phyloP scores from a whole-genome alignment of 148 eudicot species.

The Fagopyrum homotropicum region DNA sequence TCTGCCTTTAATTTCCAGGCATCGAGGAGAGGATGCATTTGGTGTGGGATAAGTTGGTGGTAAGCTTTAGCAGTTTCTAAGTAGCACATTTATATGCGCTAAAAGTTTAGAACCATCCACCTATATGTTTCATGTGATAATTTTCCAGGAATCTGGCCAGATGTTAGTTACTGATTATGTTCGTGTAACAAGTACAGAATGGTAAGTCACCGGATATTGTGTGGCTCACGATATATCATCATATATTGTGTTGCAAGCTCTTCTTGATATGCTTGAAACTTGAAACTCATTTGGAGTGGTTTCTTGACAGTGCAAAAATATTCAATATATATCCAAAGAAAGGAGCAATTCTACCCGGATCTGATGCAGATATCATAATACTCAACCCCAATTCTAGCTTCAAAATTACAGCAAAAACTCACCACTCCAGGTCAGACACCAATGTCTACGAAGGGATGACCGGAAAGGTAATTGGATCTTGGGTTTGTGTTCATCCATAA shows the following conservation, averaged over 20 bases:
- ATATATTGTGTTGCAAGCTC: neutral
- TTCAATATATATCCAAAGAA: conserved; percentile 92
- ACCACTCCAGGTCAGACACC: conserved; percentile 75
- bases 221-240: neutral
- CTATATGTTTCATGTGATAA: neutral
- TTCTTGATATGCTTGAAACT: conserved; percentile 2
- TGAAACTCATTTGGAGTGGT: neutral
- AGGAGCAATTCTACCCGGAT: conserved; percentile 90
- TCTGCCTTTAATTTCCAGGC: conserved; percentile 30
- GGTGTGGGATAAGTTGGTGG: conserved; percentile 97
- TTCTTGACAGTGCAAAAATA: conserved; percentile 59
- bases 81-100: neutral
- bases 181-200: conserved; percentile 89
- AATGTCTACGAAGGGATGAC: conserved; percentile 83
- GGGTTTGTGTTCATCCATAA: neutral
- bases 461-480: conserved; percentile 57
- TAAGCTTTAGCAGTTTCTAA: conserved; percentile 24
- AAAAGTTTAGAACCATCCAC: neutral
- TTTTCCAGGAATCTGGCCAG: conserved; percentile 76
- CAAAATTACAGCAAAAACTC: conserved; percentile 55
- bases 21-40: conserved; percentile 97
- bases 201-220: conserved; percentile 35
- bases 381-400: conserved; percentile 85
- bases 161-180: conserved; percentile 84
- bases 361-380: conserved; percentile 96